Percentiles rank a stretch among this genome's conserved stretches.
These are phyloP conservation scores for Cynanchum wilfordii DNA, from an alignment of 257 asterid species.

Conservation along the genomic window DNA sequence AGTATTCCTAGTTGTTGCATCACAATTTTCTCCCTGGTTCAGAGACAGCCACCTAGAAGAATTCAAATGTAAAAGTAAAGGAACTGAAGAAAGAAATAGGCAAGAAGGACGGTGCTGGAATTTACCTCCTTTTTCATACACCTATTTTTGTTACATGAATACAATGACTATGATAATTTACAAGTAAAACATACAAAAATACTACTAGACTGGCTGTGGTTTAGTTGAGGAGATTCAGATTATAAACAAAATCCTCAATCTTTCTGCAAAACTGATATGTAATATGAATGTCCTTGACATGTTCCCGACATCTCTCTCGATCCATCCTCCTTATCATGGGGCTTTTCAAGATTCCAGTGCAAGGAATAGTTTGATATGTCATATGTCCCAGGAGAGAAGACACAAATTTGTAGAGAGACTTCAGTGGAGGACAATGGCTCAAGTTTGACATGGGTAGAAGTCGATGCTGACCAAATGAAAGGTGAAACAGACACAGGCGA, in stretches of 20 bases:
- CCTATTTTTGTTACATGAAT: conserved; percentile 23
- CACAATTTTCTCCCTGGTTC: background rate
- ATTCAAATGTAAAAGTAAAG: background rate
- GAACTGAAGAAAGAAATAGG: background rate
- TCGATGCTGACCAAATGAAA: conserved; percentile 82
- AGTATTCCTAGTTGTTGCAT: background rate
- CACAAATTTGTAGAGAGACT: conserved; percentile 62
- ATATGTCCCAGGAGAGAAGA: conserved; percentile 76
- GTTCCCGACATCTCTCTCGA: conserved; percentile 47
- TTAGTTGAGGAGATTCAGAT: background rate
- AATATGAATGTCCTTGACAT: conserved; percentile 62
- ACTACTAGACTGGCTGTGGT: conserved; percentile 20
- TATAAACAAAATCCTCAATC: conserved; percentile 30
- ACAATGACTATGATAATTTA: conserved; percentile 27
- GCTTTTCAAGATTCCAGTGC: conserved; percentile 50
- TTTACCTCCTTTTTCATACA: background rate
- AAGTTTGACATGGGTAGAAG: conserved; percentile 54
- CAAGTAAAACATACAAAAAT: conserved; percentile 35
- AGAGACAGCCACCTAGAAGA: background rate
- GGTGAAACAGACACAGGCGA: conserved; percentile 46
- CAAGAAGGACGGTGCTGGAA: background rate
- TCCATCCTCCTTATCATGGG: conserved; percentile 23
- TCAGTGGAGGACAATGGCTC: conserved; percentile 53
- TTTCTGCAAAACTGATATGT: conserved; percentile 62
- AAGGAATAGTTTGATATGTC: conserved; percentile 79